Percentiles rank a stretch among this genome's conserved stretches.
Evolutionary conservation across 129 eudicot species (phyloP).

Genomic region (Scalesia atractyloides): DNA sequence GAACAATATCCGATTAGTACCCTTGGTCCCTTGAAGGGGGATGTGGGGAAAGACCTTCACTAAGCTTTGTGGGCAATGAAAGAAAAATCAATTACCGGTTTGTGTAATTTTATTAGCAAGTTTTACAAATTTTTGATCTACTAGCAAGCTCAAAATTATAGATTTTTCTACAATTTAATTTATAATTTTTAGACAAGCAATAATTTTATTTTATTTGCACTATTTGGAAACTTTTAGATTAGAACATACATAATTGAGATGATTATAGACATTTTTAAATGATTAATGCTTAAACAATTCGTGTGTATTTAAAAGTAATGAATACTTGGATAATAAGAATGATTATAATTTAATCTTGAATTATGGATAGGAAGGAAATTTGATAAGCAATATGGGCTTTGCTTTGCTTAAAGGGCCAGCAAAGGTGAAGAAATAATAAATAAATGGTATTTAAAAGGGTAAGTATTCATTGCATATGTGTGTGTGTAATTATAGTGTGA

Average conservation of each 20-base stretch:
- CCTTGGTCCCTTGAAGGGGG: too few species aligned
- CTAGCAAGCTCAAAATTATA: too few species aligned
- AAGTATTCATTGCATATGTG: constrained; percentile 38
- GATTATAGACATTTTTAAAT: neutral
- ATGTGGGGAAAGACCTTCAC: too few species aligned
- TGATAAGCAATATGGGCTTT: constrained; percentile 28
- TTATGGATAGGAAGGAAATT: neutral
- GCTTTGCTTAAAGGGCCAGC: constrained; percentile 62
- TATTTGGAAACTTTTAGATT: too few species aligned
- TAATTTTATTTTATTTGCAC: too few species aligned
- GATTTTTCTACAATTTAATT: neutral
- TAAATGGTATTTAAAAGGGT: constrained; percentile 20
- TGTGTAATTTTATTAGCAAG: too few species aligned
- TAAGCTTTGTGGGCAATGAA: too few species aligned
- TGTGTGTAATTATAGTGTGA: constrained; percentile 31
- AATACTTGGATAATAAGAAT: constrained; percentile 4
- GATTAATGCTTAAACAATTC: constrained; percentile 14
- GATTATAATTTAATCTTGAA: constrained; percentile 14
- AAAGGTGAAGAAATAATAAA: constrained; percentile 34
- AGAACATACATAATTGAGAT: neutral
- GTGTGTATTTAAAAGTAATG: constrained; percentile 13
- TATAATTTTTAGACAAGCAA: neutral
- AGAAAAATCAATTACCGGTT: too few species aligned
- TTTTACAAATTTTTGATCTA: too few species aligned
- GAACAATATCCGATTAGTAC: too few species aligned